Conservation (phyloP, 306 rosid species). For the Ormosia semicastrata region DNA sequence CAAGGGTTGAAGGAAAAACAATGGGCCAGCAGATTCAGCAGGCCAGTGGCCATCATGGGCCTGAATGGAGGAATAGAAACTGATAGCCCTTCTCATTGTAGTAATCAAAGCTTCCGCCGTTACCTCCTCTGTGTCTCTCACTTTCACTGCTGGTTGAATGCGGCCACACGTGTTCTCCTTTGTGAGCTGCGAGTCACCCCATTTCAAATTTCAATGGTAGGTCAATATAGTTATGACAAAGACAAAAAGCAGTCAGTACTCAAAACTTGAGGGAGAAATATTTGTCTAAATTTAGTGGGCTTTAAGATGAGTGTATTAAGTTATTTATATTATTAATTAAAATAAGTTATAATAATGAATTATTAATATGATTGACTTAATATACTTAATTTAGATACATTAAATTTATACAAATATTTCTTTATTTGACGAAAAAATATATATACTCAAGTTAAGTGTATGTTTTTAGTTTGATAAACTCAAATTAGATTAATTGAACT, state of each 20-base stretch:
- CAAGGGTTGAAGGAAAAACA: slow-evolving; percentile 62
- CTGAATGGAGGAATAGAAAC: slow-evolving; percentile 58
- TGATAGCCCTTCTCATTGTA: slow-evolving; percentile 46
- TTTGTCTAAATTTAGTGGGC: no score
- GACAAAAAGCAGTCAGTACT: no score
- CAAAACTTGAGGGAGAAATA: not conserved
- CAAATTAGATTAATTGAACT: no score
- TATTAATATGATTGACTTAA: no score
- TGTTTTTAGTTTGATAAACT: no score
- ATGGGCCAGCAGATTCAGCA: slow-evolving; percentile 62
- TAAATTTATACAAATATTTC: no score
- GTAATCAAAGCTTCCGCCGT: slow-evolving; percentile 37
- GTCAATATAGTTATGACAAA: not conserved
- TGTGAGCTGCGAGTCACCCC: slow-evolving; percentile 27
- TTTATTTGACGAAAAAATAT: no score
- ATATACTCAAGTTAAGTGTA: no score
- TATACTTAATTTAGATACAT: no score
- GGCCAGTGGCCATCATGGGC: slow-evolving; percentile 83
- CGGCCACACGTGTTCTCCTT: slow-evolving; percentile 41
- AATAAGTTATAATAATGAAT: no score
- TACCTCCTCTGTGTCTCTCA: slow-evolving; percentile 32
- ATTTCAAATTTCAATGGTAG: not conserved
- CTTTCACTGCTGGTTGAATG: slow-evolving; percentile 33
- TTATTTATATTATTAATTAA: no score
- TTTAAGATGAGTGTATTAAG: no score